Base-by-base conservation (phyloP, 805 yeast genomes). In the Diddensiella santjacobensis region DNA sequence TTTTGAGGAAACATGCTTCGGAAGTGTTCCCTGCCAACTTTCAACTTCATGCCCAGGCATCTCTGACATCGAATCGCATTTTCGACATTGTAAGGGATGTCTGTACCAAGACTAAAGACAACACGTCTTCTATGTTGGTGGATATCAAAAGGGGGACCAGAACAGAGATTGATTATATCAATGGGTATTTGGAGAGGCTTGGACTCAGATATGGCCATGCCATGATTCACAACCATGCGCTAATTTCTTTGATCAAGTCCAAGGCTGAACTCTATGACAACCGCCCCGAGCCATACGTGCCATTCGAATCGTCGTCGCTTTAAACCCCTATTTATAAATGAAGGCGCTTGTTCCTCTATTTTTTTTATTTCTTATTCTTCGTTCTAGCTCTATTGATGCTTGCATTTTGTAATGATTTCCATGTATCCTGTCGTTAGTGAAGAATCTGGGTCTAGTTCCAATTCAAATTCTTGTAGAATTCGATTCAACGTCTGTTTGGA, bases 151-250 rank as follows among this genome's bases (percentile, higher is more conserved):
- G 67, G 53, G 64, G 71, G 62, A 50, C 74, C 78, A 74, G 71
- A 13, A 86, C 93, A 0, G 99, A 91, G 61, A 78, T 91, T 18
- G 85, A 83, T 51, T 84, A 77, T 62, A 82, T 91, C 50, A 93
- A 90, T 62, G 97, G 97, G 1, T 87, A 80, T 59, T 72, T 90
- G 10, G 82, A 77, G 1, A 62, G 59, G 4, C 66, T 80, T 45
- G 95, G 87, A 1, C 65, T 73, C 41, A 70, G 72, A 0, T 41
- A 71, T 1, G 57, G 68, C 1, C 75, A 83, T 1, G 73, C 73
- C 1, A 35, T 17, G 15, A 13, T 35, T 17, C 47, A 49, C 15
- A 83, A 83, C 61, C 59, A 60, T 24, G 67, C 77, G 50, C 58
- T 84, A 37, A 58, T 66, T 20, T 58, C 64, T 4, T 63, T 84